Evolutionary conservation across 768 basidiomycete species (phyloP).

Genomic region (Xanthoconium purpureum): DNA sequence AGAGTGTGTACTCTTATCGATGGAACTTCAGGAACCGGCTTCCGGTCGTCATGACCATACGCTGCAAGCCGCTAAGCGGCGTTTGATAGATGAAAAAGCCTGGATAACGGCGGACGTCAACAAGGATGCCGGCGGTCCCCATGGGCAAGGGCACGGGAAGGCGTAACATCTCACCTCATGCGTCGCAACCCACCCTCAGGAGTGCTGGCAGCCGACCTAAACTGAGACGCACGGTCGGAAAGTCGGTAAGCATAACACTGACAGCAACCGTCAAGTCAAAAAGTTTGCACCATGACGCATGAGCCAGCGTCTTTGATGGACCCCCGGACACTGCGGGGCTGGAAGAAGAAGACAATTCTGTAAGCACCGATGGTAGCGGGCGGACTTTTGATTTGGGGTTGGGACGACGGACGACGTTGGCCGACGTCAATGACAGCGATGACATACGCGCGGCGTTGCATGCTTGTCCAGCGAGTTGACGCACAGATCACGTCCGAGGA

Average conservation of each 20-base stretch:
- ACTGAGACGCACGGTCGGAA: not conserved
- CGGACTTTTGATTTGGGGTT: not conserved
- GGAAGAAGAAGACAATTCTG: not conserved
- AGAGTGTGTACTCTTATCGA: not conserved
- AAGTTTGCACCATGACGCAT: no score
- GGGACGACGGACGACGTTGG: not conserved
- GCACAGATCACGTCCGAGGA: not conserved
- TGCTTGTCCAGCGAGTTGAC: not conserved
- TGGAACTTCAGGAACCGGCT: not conserved
- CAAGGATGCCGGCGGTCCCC: not conserved
- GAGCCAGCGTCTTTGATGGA: not conserved
- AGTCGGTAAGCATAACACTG: not conserved
- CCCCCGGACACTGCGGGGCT: slow-evolving; percentile 12
- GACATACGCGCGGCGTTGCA: not conserved
- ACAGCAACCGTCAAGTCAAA: not conserved
- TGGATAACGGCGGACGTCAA: not conserved
- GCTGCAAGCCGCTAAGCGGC: not conserved
- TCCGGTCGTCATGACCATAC: slow-evolving; percentile 5
- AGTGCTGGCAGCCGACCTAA: not conserved
- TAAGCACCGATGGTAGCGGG: not conserved
- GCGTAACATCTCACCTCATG: not conserved
- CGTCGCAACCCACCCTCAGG: no score
- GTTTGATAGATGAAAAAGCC: not conserved
- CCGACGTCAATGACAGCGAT: not conserved
- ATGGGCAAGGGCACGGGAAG: not conserved